These are phyloP conservation scores for Dioscorea zingiberensis DNA, from an alignment of 106 monocot species.

Conservation along the genomic window DNA sequence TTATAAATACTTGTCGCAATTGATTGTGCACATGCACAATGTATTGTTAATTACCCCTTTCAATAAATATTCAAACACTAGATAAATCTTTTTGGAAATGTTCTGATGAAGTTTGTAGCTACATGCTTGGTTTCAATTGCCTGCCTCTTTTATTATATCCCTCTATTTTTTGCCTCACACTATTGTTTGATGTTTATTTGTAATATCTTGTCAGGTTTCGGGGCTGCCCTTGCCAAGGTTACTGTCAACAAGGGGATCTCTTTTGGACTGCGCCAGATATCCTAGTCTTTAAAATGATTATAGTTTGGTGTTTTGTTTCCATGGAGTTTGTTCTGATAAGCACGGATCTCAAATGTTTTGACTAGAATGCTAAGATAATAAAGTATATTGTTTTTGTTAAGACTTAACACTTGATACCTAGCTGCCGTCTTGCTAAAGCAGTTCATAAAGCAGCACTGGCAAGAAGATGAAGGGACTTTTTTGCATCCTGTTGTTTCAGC, in stretches of 20 bases:
- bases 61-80: too few relatives aligned
- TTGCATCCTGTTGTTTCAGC: conserved; percentile 68
- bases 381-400: conserved; percentile 1
- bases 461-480: conserved; percentile 80
- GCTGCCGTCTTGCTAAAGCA: conserved; percentile 92
- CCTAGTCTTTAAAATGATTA: conserved; percentile 28
- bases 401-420: conserved; percentile 69
- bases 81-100: too few relatives aligned
- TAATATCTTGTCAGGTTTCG: conserved; percentile 47
- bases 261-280: conserved; percentile 97
- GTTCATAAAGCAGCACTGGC: conserved; percentile 96
- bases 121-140: too few relatives aligned
- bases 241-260: conserved; percentile 65
- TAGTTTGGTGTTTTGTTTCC: not conserved
- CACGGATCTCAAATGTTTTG: too few relatives aligned
- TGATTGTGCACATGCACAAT: too few relatives aligned
- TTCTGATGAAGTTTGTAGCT: too few relatives aligned
- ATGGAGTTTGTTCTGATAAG: not conserved
- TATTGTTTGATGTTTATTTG: conserved; percentile 1
- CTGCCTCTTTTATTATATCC: too few relatives aligned
- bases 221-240: conserved; percentile 67
- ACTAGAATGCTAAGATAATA: not conserved
- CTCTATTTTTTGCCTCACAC: not conserved
- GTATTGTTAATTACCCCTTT: too few relatives aligned
- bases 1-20: too few relatives aligned